Base-by-base conservation (phyloP, 805 yeast genomes). In the Pichia paraexigua region DNA sequence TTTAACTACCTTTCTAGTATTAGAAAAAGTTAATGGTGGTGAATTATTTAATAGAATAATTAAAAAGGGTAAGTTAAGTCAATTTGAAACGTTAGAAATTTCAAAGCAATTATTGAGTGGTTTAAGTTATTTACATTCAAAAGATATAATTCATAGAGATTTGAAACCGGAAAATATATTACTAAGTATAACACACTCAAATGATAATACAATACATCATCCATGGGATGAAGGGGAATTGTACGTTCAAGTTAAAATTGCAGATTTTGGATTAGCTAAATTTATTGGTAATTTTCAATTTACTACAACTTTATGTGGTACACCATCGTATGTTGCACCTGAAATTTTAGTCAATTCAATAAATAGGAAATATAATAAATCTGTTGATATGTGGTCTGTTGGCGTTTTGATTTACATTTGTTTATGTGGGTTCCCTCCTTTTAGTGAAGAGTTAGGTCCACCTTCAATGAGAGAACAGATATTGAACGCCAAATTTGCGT, bases 91-190 rank as follows among this genome's bases (percentile, higher is more conserved):
- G 0, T 77, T 73, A 51, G 78, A 79, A 0, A 68, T 86, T 2
- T 81, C 81, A 59, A 63, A 53, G 32, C 84, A 79, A 56, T 71
- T 79, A 56, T 46, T 69, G 20, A 45, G 55, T 60, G 99, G 97
- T 7, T 71, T 92, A 58, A 83, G 84, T 60, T 92, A 89, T 66
- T 82, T 92, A 53, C 99, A 92, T 66, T 80, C 90, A 6, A 95
- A 95, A 12, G 95, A 89, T 63, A 96, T 92, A 27, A 78, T 92
- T 49, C 98, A 94, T 68, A 78, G 99, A 48, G 98, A 92, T 68
- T 73, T 92, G 60, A 92, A 94, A 68, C 99, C 99, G 1, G 96
- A 96, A 10, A 92, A 92, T 63, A 71, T 92, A 39, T 73, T 92
- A 45, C 71, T 56, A 68, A 80, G 75, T 54, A 80, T 85, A 18